A percentile compares a stretch with the other conserved stretches of the same genome.
Conservation (phyloP, 805 yeast genomes). For the Metschnikowia proteae region DNA sequence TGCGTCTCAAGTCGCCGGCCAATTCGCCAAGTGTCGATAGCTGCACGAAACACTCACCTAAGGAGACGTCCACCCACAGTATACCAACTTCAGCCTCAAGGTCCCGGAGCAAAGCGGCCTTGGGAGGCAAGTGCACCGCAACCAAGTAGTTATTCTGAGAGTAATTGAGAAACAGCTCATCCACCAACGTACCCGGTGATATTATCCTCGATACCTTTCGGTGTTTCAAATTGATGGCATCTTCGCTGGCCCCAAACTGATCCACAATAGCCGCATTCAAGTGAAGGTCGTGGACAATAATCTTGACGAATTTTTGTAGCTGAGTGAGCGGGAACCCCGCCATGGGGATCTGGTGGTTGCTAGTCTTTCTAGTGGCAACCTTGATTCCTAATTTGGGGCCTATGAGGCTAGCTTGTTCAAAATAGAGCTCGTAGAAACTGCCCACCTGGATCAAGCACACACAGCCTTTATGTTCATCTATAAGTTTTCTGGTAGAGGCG, state of each 20-base stretch:
- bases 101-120: slow-evolving; percentile 35
- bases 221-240: slow-evolving; percentile 38
- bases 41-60: slow-evolving; percentile 75
- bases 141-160: slow-evolving; percentile 67
- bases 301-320: slow-evolving; percentile 66
- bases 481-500: slow-evolving; percentile 29
- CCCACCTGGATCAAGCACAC: slow-evolving; percentile 72
- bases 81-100: slow-evolving; percentile 56
- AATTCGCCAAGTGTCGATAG: slow-evolving; percentile 56
- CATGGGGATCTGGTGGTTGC: slow-evolving; percentile 56
- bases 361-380: slow-evolving; percentile 54
- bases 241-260: slow-evolving; percentile 40
- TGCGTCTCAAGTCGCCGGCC: slow-evolving; percentile 68
- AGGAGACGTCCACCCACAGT: slow-evolving; percentile 85
- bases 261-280: slow-evolving; percentile 81
- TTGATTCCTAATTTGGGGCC: slow-evolving; percentile 72
- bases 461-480: slow-evolving; percentile 35
- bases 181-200: slow-evolving; percentile 90
- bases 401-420: slow-evolving; percentile 76
- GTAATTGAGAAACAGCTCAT: slow-evolving; percentile 76
- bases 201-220: slow-evolving; percentile 76
- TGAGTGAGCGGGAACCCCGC: slow-evolving; percentile 85
- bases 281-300: slow-evolving; percentile 66
- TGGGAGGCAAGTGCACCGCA: slow-evolving; percentile 46
- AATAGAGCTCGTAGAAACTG: slow-evolving; percentile 81